Percentiles rank a stretch among this genome's conserved stretches.
Evolutionary conservation across 345 rosid genomes (phyloP).

Genomic region (Geranium brycei): DNA sequence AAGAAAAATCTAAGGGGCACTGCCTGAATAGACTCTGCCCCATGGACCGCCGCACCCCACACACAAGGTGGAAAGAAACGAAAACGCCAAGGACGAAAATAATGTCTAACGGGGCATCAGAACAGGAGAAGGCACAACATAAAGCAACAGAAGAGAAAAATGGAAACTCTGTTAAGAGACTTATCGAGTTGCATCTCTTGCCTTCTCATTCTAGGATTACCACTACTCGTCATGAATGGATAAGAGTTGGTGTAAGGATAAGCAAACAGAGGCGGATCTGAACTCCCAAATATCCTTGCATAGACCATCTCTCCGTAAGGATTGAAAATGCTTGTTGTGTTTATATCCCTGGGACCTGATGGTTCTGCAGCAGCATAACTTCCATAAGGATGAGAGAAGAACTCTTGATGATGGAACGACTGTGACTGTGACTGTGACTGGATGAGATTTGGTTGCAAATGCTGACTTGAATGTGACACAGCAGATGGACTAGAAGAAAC

Average conservation of each 20-base stretch:
- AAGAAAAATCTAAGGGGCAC: no score
- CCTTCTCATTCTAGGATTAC: constrained; percentile 47
- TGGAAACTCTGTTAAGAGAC: constrained; percentile 62
- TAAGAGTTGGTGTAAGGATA: constrained; percentile 32
- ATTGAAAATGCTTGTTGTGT: background rate
- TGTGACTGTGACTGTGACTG: background rate
- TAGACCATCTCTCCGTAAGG: constrained; percentile 53
- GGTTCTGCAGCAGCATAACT: constrained; percentile 18
- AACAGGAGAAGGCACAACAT: constrained; percentile 75
- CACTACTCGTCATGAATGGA: constrained; percentile 17
- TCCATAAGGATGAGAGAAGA: constrained; percentile 23
- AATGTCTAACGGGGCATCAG: constrained; percentile 15
- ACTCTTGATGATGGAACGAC: constrained; percentile 3
- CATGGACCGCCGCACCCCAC: no score
- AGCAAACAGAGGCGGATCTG: constrained; percentile 26
- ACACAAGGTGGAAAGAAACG: no score
- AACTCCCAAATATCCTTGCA: constrained; percentile 61
- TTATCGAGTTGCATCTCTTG: constrained; percentile 55
- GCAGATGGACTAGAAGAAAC: background rate
- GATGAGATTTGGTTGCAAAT: background rate
- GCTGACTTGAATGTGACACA: background rate
- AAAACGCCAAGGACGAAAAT: no score
- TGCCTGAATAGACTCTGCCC: no score
- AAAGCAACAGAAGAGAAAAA: constrained; percentile 73
- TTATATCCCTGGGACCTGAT: constrained; percentile 43